Conservation (phyloP, 495 filamentous ascomycete species). For the Neurospora cerealis region DNA sequence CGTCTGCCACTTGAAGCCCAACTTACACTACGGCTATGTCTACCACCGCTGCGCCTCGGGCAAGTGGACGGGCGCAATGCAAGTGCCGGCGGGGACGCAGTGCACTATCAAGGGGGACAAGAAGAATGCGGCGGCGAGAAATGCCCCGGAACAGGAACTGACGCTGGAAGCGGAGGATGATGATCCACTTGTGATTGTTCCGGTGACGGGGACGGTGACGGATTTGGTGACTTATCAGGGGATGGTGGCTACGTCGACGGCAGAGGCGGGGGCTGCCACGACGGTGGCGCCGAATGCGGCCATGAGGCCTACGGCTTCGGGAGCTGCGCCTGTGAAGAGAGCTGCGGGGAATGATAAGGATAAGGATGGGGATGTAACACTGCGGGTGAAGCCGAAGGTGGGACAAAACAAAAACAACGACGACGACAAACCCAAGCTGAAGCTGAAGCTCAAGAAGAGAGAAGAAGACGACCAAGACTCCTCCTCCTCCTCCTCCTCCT, state of each 20-base stretch:
- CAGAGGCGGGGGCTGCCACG: too few species aligned
- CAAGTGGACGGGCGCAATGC: neutral
- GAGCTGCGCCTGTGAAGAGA: neutral
- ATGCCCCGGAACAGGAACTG: neutral
- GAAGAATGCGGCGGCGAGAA: neutral
- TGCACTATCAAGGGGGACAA: neutral
- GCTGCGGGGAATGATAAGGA: neutral
- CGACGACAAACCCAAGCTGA: neutral
- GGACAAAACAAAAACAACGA: too few species aligned
- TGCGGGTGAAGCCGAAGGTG: too few species aligned
- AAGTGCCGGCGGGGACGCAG: neutral
- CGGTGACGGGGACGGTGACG: neutral
- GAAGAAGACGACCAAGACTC: neutral
- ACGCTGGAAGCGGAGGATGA: neutral
- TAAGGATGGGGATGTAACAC: neutral
- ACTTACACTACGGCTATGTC: neutral
- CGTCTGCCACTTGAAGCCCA: neutral
- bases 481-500: neutral
- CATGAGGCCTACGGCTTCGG: neutral
- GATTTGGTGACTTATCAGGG: neutral
- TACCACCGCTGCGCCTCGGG: neutral
- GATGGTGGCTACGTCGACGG: neutral
- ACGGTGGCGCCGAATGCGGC: neutral
- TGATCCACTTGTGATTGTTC: neutral
- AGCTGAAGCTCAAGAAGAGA: neutral